phyloP scores from a whole-genome alignment of 2,329 filamentous ascomycete genomes.

The Fusarium sp. region DNA sequence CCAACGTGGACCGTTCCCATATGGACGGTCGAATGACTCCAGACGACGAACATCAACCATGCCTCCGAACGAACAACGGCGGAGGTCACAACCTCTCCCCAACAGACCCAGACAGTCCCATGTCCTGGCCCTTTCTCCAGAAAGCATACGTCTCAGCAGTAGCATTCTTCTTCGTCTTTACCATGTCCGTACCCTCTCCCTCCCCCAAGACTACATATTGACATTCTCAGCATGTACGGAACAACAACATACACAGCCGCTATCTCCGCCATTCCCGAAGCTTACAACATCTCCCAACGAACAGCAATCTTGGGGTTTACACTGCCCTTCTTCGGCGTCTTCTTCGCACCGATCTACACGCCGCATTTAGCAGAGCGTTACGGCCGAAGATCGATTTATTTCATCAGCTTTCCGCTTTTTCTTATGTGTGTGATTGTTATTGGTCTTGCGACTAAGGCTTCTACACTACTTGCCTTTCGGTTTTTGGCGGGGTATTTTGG shows the following conservation, averaged over 20 bases:
- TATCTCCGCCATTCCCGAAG: not conserved
- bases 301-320: not conserved
- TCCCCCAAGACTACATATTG: no score
- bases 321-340: not conserved
- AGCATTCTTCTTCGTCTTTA: not conserved
- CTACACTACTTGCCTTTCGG: not conserved
- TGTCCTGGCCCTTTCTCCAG: not conserved
- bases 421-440: not conserved
- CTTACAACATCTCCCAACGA: not conserved
- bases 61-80: not conserved
- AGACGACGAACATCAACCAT: not conserved
- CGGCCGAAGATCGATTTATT: not conserved
- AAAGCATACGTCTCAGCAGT: not conserved
- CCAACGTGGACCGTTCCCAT: not conserved
- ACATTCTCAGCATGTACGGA: no score
- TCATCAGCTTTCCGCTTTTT: not conserved
- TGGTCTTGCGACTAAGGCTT: not conserved
- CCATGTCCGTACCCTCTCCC: no score
- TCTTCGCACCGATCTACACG: not conserved
- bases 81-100: not conserved
- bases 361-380: not conserved
- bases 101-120: not conserved
- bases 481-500: not conserved
- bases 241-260: not conserved
- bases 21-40: not conserved